These are phyloP conservation scores for Dalbergia oliveri DNA, from an alignment of 306 rosid species.

Conservation along the genomic window DNA sequence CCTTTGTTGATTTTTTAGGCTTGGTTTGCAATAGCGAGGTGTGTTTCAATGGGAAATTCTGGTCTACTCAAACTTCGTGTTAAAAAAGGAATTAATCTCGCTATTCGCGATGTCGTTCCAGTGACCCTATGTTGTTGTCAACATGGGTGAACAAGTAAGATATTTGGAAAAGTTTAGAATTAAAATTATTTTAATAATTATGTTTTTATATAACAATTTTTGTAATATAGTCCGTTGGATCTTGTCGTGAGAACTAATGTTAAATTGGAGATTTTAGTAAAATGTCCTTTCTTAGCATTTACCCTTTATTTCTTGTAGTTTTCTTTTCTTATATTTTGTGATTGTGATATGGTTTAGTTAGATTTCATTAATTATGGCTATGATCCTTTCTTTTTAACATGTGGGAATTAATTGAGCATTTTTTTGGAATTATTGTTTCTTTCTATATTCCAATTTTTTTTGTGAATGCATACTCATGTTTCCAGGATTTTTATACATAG, in stretches of 20 bases:
- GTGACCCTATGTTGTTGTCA: slow-evolving; percentile 77
- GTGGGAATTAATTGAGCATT: neutral
- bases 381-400: neutral
- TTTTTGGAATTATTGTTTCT: neutral
- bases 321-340: neutral
- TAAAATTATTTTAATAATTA: no score
- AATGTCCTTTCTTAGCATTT: neutral
- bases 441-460: neutral
- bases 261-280: neutral
- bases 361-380: neutral
- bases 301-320: neutral
- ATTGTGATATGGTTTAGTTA: neutral
- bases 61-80: slow-evolving; percentile 79
- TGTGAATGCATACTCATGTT: no score
- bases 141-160: slow-evolving; percentile 64
- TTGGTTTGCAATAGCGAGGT: neutral
- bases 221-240: no score
- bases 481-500: no score
- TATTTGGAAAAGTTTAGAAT: no score
- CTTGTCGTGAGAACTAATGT: neutral
- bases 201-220: no score
- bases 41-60: slow-evolving; percentile 55
- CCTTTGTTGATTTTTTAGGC: neutral
- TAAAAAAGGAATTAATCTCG: slow-evolving; percentile 70
- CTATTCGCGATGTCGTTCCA: slow-evolving; percentile 73